These are phyloP conservation scores for Hirsutella rhossiliensis DNA, from an alignment of 2,329 filamentous ascomycete species.

Conservation along the genomic window DNA sequence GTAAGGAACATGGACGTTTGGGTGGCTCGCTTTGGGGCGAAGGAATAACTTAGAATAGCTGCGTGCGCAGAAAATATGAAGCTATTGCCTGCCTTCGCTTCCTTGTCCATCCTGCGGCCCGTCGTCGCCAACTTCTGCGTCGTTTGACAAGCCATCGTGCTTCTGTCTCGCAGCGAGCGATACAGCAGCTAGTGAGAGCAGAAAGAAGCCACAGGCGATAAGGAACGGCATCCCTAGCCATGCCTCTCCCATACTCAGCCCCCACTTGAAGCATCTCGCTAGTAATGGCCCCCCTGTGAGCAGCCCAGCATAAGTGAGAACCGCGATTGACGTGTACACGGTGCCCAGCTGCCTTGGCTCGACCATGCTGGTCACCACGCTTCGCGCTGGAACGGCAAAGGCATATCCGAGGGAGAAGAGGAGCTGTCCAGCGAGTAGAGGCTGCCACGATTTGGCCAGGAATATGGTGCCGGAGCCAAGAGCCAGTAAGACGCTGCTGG, in stretches of 20 bases:
- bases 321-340: slow-evolving; percentile 6
- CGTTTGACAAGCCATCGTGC: background rate
- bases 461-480: slow-evolving; percentile 4
- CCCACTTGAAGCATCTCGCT: slow-evolving; percentile 4
- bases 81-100: background rate
- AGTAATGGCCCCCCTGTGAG: slow-evolving; percentile 3
- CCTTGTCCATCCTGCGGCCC: background rate
- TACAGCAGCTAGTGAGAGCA: background rate
- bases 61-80: background rate
- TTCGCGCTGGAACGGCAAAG: slow-evolving; percentile 6
- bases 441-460: slow-evolving; percentile 2
- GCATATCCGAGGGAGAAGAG: slow-evolving; percentile 4
- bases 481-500: slow-evolving; percentile 5
- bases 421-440: slow-evolving; percentile 3
- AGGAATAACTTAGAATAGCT: background rate
- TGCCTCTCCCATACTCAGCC: slow-evolving; percentile 2
- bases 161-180: background rate
- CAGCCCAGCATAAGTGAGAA: slow-evolving; percentile 3
- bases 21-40: background rate
- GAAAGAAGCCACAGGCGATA: background rate
- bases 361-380: slow-evolving; percentile 6
- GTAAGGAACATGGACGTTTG: background rate
- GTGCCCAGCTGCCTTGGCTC: slow-evolving; percentile 4
- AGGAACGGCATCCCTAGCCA: slow-evolving; percentile 1
- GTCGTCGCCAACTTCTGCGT: background rate